Base-by-base conservation (phyloP, 2,329 filamentous ascomycete species). In the Thielaviopsis musarum region DNA sequence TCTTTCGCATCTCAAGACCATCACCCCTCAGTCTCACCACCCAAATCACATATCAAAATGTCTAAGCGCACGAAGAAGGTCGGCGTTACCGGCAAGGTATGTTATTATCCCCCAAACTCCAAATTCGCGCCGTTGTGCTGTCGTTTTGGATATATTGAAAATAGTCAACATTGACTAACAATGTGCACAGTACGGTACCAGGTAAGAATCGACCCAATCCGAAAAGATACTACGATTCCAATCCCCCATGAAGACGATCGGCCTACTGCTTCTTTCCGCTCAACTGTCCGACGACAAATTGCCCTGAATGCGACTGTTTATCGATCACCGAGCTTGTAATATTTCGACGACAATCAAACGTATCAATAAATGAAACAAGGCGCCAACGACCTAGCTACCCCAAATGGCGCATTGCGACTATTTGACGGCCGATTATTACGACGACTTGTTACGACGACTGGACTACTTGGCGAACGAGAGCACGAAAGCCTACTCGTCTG, bases 51-150 rank as follows among this genome's bases (percentile, higher is more conserved):
- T 51, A 76, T 75, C 81, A 89, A 84, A 77, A 93, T 93, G 87
- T 89, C 88, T 75, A 91, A 93, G 84, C 85, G 89, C 81, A 94
- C 89, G 68, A 94, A 75, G 87, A 94, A 95, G 87, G 90, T 95
- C 84, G 89, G 89, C 76, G 91, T 96, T 76, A 96, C 91, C 81
- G 88, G 65, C 59, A 62, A 62, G 57, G 72, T 74, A 70, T 63
- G 72, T 74, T 69, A 65, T 60, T 30, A 38, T 24, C 21, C 30
- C 10, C 38, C 38, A 57, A 62, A 28, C 15, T 48, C 38, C 51
- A 41, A 24, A 19, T 28, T 56, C 52, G 51, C 51, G 52, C 34
- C 21, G 28, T 58, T 38, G 51, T 58, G 48, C 30, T 41, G 19
- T n/a, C 22, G 19, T 58, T 21, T n/a, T 21, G 38, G 26, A 26